A percentile compares a stretch with the other conserved stretches of the same genome.
Conservation (phyloP, 176 grass and related monocot genomes). For the Carex scoparia region DNA sequence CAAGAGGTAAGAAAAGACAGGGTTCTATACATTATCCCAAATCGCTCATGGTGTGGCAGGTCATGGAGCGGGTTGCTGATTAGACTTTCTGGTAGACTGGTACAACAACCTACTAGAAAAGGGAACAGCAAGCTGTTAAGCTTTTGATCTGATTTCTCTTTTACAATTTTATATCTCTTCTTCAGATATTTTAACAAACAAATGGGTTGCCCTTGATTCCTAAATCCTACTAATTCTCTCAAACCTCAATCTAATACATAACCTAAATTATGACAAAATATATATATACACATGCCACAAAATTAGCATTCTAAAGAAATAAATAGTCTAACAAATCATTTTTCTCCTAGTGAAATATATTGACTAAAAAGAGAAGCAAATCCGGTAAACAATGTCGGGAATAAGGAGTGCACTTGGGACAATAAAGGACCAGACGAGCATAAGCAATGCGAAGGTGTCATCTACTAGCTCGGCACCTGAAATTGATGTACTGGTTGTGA, state of each 20-base stretch:
- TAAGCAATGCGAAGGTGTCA: constrained; percentile 65
- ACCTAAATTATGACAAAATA: neutral
- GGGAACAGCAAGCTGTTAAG: neutral
- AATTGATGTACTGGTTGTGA: too few relatives aligned
- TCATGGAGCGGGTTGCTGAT: neutral
- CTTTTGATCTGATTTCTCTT: neutral
- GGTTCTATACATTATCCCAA: neutral
- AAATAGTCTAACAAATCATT: neutral
- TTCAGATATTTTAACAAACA: neutral
- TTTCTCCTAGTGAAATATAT: neutral
- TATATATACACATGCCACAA: neutral
- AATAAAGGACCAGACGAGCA: constrained; percentile 76
- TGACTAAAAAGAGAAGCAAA: neutral
- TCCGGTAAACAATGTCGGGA: constrained; percentile 13
- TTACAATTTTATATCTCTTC: neutral
- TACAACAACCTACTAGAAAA: constrained; percentile 3
- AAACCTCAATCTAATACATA: neutral
- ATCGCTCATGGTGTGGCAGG: neutral
- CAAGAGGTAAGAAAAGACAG: neutral
- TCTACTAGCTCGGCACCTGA: too few relatives aligned
- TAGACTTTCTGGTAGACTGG: neutral
- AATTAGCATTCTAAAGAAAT: neutral
- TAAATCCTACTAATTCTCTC: neutral
- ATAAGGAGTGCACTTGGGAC: constrained; percentile 74
- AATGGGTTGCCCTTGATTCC: neutral